phyloP scores from a whole-genome alignment of 2,329 filamentous ascomycete genomes.

The Byssochlamys sp. region DNA sequence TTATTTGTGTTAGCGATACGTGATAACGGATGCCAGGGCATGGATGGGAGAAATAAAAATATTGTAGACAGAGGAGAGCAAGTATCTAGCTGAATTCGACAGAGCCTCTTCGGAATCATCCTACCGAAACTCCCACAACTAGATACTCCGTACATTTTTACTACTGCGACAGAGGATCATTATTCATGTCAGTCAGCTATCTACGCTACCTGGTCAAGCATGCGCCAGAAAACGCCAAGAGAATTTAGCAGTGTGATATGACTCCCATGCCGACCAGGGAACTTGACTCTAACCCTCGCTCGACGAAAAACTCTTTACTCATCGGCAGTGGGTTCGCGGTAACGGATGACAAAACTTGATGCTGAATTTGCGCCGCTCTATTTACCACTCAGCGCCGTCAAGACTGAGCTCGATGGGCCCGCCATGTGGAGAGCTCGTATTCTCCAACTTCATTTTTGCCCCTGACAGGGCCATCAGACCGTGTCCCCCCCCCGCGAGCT shows the following conservation, averaged over 20 bases:
- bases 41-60: no score
- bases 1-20: conserved; percentile 25
- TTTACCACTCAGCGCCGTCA: background rate
- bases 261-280: background rate
- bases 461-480: background rate
- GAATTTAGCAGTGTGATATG: no score
- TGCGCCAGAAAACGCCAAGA: no score
- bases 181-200: background rate
- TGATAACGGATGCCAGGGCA: conserved; percentile 16
- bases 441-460: background rate
- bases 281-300: background rate
- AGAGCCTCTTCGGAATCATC: no score
- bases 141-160: no score
- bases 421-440: background rate
- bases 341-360: background rate
- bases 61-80: no score
- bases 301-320: background rate
- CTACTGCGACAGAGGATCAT: background rate
- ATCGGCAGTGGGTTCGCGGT: background rate
- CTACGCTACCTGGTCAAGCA: background rate
- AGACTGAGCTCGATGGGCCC: background rate
- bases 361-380: background rate
- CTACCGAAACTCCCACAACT: no score
- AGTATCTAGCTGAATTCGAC: no score
- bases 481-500: background rate